These are phyloP conservation scores for Colletotrichum chlorophyti DNA, from an alignment of 2,329 filamentous ascomycete genomes.

Conservation along the genomic window DNA sequence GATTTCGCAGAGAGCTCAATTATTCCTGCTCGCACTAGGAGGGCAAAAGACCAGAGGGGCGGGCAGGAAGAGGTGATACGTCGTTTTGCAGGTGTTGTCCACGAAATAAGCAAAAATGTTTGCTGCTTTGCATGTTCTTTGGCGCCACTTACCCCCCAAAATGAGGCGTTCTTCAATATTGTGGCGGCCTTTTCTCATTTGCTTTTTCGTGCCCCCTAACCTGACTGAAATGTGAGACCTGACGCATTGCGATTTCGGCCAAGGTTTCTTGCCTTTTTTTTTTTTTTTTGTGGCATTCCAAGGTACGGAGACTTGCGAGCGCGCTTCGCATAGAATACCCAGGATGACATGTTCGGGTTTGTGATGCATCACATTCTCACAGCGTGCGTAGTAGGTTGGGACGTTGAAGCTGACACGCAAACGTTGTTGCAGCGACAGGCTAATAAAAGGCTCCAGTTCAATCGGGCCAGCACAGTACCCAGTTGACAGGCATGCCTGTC, in stretches of 20 bases:
- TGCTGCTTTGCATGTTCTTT: not conserved
- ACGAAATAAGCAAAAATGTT: not conserved
- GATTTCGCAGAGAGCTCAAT: too few species aligned
- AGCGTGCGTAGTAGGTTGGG: not conserved
- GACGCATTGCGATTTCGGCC: slow-evolving; percentile 1
- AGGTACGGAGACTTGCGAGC: too few species aligned
- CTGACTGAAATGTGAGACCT: slow-evolving; percentile 10
- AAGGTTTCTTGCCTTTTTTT: too few species aligned
- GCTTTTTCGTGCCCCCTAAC: not conserved
- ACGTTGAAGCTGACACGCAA: not conserved
- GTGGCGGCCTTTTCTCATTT: slow-evolving; percentile 10
- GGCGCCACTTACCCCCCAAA: not conserved
- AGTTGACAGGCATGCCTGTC: not conserved
- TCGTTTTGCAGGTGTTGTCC: slow-evolving; percentile 5
- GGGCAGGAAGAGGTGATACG: slow-evolving; percentile 12
- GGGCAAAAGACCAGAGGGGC: not conserved
- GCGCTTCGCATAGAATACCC: too few species aligned
- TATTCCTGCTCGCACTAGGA: too few species aligned
- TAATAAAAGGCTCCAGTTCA: too few species aligned
- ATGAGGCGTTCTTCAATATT: not conserved
- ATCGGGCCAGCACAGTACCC: too few species aligned
- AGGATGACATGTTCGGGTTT: not conserved
- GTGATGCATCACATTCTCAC: slow-evolving; percentile 1
- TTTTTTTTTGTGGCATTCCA: too few species aligned
- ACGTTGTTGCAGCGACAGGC: not conserved